Evolutionary conservation across 140 eudicot species (phyloP), one percentile per base, ranked within the genome.

Genomic region (Cichorium intybus): DNA sequence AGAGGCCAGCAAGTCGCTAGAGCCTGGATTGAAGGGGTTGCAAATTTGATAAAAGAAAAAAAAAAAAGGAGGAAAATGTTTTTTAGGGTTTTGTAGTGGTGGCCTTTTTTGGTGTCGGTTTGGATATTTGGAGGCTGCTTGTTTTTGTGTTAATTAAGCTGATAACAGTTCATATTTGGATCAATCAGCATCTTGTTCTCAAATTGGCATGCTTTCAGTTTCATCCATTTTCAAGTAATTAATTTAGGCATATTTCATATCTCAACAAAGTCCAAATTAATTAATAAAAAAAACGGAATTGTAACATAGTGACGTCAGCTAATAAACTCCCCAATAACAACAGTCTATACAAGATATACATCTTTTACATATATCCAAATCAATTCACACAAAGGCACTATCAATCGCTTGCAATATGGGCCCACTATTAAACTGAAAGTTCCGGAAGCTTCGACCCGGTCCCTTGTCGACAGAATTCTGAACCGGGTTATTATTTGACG

Each of bases 391-490:
- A 65, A 88, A 88, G 20, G 77, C 81, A 12, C 83, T 43, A 5
- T 91, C 96, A 72, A 92, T 83, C 39, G 96, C 89, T 59, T 64
- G 89, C 16, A 85, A 43, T 34, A 92, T 75, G 9, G 80, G 75
- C 20, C 61, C 81, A 3, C 75, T 75, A 55, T 92, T 93, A 18
- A 88, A 81, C 60, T 77, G 85, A 53, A 88, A 92, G 66, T 75
- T 92, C 70, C 85, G 67, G 72, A 92, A 88, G 89, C 87, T 88
- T 63, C 71, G 74, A 14, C 89, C 92, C 1, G 95, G 89, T 6
- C 74, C 31, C 72, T 56, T 72, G 31, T 71, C 69, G 11, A 60
- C 69, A 18, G 73, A 26, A 56, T 66, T 80, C 0, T 64, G 66
- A 33, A 17, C 73, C 7, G 85, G 67, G 68, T 80, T 85, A 75